Percentiles rank a stretch among this genome's conserved stretches.
These are phyloP conservation scores for Lactarius vividus DNA, from an alignment of 768 basidiomycete species.

Conservation along the genomic window DNA sequence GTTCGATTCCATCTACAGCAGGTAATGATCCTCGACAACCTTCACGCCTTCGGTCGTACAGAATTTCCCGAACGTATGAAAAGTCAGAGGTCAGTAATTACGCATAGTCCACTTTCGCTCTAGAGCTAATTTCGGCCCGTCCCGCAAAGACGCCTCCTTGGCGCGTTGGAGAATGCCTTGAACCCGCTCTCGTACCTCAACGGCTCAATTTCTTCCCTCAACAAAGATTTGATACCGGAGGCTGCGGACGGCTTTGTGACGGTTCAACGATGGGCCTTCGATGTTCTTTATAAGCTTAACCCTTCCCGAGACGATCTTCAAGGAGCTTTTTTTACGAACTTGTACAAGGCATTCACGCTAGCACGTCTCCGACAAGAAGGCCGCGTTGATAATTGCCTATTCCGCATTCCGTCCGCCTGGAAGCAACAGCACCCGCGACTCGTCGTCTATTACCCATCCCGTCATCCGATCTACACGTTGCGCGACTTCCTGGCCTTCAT, in stretches of 20 bases:
- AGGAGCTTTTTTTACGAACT: constrained; percentile 40
- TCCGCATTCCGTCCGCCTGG: constrained; percentile 7
- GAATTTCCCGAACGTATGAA: constrained; percentile 1
- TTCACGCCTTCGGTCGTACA: constrained; percentile 21
- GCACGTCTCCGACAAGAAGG: constrained; percentile 22
- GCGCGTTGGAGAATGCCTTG: constrained; percentile 45
- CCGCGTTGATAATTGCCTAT: neutral
- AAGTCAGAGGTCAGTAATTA: constrained; percentile 13
- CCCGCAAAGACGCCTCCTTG: constrained; percentile 6
- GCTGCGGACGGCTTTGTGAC: constrained; percentile 37
- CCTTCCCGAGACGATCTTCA: constrained; percentile 24
- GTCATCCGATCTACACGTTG: neutral
- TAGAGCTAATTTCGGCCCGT: neutral
- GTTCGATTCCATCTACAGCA: constrained; percentile 49
- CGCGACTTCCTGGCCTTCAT: constrained; percentile 14
- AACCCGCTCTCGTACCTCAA: constrained; percentile 46
- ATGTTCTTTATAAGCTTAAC: constrained; percentile 38
- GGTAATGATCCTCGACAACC: constrained; percentile 44
- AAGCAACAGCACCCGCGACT: constrained; percentile 15
- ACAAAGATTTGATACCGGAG: constrained; percentile 40
- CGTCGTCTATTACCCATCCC: neutral
- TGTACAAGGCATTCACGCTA: constrained; percentile 40
- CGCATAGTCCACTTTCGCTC: neutral
- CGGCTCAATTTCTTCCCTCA: constrained; percentile 43
- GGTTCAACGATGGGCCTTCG: constrained; percentile 47